Percentiles rank a stretch among this genome's conserved stretches.
phyloP scores from a whole-genome alignment of 495 filamentous ascomycete genomes.

The Thermothielavioides terrestris region DNA sequence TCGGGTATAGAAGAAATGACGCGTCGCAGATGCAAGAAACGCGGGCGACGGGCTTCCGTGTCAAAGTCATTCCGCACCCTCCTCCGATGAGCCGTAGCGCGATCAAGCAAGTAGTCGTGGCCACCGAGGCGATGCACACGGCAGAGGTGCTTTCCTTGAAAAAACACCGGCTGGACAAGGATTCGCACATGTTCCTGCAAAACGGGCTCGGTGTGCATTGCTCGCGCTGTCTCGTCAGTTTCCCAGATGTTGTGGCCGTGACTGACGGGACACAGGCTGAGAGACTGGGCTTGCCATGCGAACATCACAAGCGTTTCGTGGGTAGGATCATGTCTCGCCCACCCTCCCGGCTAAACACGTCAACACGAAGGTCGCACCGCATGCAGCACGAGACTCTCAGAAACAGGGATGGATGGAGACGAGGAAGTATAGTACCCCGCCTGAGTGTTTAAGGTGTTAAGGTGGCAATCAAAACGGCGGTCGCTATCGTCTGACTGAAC shows the following conservation, averaged over 20 bases:
- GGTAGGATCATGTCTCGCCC: no score
- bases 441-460: background rate
- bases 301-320: no score
- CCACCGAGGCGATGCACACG: slow-evolving; percentile 54
- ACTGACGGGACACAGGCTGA: no score
- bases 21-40: no score
- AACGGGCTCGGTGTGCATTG: slow-evolving; percentile 60
- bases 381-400: slow-evolving; percentile 6
- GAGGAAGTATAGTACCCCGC: background rate
- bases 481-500: background rate
- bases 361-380: slow-evolving; percentile 12
- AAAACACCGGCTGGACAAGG: slow-evolving; percentile 45
- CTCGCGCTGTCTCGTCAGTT: no score
- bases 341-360: slow-evolving; percentile 13
- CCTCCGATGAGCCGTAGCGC: slow-evolving; percentile 21
- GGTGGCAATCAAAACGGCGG: background rate
- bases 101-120: slow-evolving; percentile 62
- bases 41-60: slow-evolving; percentile 15
- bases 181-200: slow-evolving; percentile 65
- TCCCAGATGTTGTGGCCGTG: no score
- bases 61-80: slow-evolving; percentile 29
- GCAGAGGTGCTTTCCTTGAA: slow-evolving; percentile 47
- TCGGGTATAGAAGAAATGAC: background rate
- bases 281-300: no score
- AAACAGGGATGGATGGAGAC: background rate